phyloP scores from a whole-genome alignment of 805 yeast genomes.

The Metschnikowia anglica region DNA sequence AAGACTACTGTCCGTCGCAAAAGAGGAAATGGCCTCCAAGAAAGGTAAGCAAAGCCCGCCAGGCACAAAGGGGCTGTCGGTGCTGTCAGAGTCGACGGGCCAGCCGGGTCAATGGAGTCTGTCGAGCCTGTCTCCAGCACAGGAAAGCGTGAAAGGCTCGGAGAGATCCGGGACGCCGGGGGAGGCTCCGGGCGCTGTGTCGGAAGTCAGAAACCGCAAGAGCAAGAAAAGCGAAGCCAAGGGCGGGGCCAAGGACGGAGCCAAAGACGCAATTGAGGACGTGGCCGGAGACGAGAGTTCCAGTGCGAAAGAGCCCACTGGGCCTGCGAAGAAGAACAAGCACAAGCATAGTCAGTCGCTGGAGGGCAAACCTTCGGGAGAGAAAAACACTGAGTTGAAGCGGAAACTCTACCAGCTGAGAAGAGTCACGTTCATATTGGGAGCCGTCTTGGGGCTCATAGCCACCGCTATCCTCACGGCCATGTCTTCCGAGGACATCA shows the following conservation, averaged over 20 bases:
- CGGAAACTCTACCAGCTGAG: slow-evolving; percentile 46
- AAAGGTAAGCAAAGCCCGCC: background rate
- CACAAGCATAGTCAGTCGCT: too few relatives aligned
- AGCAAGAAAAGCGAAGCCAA: slow-evolving; percentile 1
- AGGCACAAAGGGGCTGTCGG: background rate
- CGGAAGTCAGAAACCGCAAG: slow-evolving; percentile 9
- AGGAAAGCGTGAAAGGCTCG: too few relatives aligned
- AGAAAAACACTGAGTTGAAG: slow-evolving; percentile 7
- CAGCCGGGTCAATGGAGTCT: too few relatives aligned
- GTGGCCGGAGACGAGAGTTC: background rate
- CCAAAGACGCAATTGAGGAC: background rate
- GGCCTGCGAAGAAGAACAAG: too few relatives aligned
- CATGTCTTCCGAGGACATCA: slow-evolving; percentile 38
- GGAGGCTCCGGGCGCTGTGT: background rate
- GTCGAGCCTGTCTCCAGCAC: background rate
- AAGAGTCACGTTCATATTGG: slow-evolving; percentile 62
- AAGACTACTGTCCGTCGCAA: too few relatives aligned
- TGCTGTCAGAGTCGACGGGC: too few relatives aligned
- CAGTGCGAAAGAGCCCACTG: too few relatives aligned
- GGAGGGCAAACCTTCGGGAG: background rate
- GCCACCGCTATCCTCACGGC: slow-evolving; percentile 59
- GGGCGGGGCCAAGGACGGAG: background rate
- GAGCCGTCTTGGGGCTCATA: slow-evolving; percentile 68
- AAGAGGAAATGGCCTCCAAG: too few relatives aligned
- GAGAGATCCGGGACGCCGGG: background rate